Evolutionary conservation across 2,329 filamentous ascomycete species (phyloP), one percentile per base, ranked within the genome.

Genomic region (Apiospora phragmitis): DNA sequence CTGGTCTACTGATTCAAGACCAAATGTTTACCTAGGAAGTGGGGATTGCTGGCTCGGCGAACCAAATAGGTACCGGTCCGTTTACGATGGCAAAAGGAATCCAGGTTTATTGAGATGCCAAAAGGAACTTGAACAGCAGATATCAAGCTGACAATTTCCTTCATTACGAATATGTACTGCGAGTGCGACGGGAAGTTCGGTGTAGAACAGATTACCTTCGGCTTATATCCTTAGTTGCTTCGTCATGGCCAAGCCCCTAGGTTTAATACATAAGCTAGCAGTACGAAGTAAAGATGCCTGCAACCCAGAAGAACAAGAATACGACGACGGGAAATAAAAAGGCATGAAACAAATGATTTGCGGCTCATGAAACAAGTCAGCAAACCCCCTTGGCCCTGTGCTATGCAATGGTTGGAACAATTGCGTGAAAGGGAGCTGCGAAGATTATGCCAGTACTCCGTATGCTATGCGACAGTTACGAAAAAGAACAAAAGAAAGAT

Each of bases 341-440:
- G 55, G 21, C 32, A n/a, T 62, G 55, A 62, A 62, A 62, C 55
- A 38, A 21, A 35, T n/a, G 55, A 62, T 38, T 21, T 62, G 55
- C 55, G 55, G 55, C 55, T 62, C 55, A 38, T 62, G 55, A 62
- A 62, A 62, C 55, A 62, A 38, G 18, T 62, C 32, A 62, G 55
- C 29, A 62, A 38, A 29, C 51, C 51, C 49, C 49, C 51, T 59
- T 59, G 51, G 51, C 49, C 49, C 16, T 18, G 29, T 9, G 32
- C 29, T 59, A 32, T 32, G 32, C 55, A 62, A 38, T 62, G 32
- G 51, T 35, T 59, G 29, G 38, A 35, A 35, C 51, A 59, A 59
- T 59, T 35, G 29, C 51, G 38, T 59, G 29, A 59, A 62, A 38
- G 55, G 32, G 49, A 55, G 55, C 14, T 16, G 16, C 16, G 32